Base-by-base conservation (phyloP, 805 yeast genomes). In the Candida anglica region DNA sequence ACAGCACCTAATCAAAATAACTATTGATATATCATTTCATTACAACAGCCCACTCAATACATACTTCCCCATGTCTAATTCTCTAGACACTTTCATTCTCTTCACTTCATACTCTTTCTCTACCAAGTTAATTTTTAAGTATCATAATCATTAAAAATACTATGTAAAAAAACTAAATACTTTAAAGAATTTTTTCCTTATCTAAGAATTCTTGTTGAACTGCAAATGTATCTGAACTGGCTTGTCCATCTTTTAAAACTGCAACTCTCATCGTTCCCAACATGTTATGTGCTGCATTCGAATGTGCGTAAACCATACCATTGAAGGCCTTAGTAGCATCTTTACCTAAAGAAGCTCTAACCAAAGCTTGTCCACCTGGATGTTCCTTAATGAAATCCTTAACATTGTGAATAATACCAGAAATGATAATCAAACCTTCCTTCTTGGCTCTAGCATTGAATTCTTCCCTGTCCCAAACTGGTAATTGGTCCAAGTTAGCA, bases 221-320 rank as follows among this genome's bases (percentile, higher is more conserved):
- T 33, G 60, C 69, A 47, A 65, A 77, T 14, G 82, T 78, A 46
- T 77, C 66, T 32, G 27, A 21, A 15, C 6, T 64, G 27, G 79
- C 85, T 45, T 74, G 75, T 32, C 79, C 69, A 42, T 81, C 89
- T 56, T 79, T 72, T 40, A 84, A 74, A 27, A 85, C 82, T 17
- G 91, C 93, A 13, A 85, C 79, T 70, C 94, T 79, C 85, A 83
- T 75, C 11, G 83, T 78, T 14, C 91, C 87, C 58, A 85, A 71
- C 52, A 84, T 63, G 58, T 85, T 85, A 58, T 82, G 88, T 15
- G 93, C 94, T 41, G 94, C 93, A 48, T 84, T 85, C 6, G 91
- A 81, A 53, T 85, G 94, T 9, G 84, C 77, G 52, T 85, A 85
- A 19, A 85, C 93, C 53, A 86, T 89, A 54, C 94, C 94, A 53